Percentiles rank a stretch among this genome's conserved stretches.
Evolutionary conservation across 495 filamentous ascomycete genomes (phyloP).

Genomic region (Penicillium mononematosum): DNA sequence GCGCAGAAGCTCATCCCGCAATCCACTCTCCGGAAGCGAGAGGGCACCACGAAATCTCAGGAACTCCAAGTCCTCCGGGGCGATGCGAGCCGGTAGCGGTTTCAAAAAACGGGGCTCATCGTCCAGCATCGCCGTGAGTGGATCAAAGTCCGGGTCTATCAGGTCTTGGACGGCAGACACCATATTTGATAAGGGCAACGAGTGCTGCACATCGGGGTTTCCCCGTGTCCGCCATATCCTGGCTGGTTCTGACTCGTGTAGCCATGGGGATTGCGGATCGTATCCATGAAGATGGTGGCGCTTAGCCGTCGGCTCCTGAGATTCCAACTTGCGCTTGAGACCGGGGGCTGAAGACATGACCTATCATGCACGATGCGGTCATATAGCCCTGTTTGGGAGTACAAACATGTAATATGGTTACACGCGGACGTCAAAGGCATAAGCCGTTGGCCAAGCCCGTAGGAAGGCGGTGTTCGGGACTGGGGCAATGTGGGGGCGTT

Average conservation of each 20-base stretch:
- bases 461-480: constrained; percentile 36
- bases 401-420: background rate
- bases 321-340: constrained; percentile 34
- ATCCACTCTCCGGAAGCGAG: constrained; percentile 57
- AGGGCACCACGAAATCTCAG: constrained; percentile 72
- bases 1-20: constrained; percentile 70
- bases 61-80: constrained; percentile 68
- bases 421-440: background rate
- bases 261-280: constrained; percentile 41
- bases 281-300: constrained; percentile 30
- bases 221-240: constrained; percentile 34
- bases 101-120: constrained; percentile 54
- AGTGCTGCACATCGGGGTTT: constrained; percentile 27
- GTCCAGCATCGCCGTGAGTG: constrained; percentile 43
- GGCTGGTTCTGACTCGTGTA: constrained; percentile 30
- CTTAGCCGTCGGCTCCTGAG: constrained; percentile 23
- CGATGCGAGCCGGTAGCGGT: constrained; percentile 49
- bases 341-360: constrained; percentile 23
- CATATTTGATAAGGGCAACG: constrained; percentile 43
- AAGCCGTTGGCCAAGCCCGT: constrained; percentile 8
- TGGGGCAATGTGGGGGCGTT: constrained; percentile 17
- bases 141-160: constrained; percentile 46
- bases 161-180: constrained; percentile 44
- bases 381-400: constrained; percentile 8
- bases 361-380: constrained; percentile 8